Conservation (phyloP, 139 green algal genomes). For the Pleodorina starrii region DNA sequence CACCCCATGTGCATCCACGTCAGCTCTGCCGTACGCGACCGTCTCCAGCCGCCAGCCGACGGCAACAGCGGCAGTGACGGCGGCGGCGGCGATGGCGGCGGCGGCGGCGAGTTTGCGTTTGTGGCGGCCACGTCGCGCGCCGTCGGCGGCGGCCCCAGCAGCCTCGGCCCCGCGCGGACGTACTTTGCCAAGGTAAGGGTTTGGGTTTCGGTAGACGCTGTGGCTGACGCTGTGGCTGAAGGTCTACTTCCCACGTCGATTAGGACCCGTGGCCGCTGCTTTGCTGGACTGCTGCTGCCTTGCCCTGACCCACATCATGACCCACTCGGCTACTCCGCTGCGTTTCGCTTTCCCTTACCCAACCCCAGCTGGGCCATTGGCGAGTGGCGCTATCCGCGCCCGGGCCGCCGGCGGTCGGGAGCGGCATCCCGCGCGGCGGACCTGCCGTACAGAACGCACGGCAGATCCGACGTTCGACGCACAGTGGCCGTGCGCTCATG, state of each 20-base stretch:
- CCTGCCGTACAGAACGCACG: not conserved
- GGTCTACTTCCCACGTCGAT: too few species aligned
- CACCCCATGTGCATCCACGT: slow-evolving; percentile 41
- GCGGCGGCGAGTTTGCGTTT: slow-evolving; percentile 29
- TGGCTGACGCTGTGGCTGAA: too few species aligned
- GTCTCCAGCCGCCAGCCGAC: not conserved
- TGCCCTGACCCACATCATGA: too few species aligned
- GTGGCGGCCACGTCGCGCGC: not conserved
- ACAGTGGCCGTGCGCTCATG: slow-evolving; percentile 21
- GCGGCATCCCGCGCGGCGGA: not conserved
- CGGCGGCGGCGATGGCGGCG: too few species aligned
- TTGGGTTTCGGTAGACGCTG: too few species aligned
- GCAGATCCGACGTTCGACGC: not conserved
- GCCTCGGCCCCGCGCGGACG: not conserved
- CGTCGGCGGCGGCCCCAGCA: not conserved
- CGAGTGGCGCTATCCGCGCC: not conserved
- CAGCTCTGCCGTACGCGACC: slow-evolving; percentile 30
- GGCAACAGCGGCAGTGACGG: too few species aligned
- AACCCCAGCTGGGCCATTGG: slow-evolving; percentile 6
- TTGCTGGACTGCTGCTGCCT: too few species aligned
- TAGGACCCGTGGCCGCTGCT: too few species aligned
- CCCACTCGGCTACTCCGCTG: not conserved
- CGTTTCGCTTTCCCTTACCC: not conserved
- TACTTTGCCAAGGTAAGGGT: slow-evolving; percentile 29
- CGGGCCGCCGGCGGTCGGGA: not conserved